A percentile compares a stretch with the other conserved stretches of the same genome.
Conservation (phyloP, 495 filamentous ascomycete genomes). For the Trichocladium uniseriatum region DNA sequence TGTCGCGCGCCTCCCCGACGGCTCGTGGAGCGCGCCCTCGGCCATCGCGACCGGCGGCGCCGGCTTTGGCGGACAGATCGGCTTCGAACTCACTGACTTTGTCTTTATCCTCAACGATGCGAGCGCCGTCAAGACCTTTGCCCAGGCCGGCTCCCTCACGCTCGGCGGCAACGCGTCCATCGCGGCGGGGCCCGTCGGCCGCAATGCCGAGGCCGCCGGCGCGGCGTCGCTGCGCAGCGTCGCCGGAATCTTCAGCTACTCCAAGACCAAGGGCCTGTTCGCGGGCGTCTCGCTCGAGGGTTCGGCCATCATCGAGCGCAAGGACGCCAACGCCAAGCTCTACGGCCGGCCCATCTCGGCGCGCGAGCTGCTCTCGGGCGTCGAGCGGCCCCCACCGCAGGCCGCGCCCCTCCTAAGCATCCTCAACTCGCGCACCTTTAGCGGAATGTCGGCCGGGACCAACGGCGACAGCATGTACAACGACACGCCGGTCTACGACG, state of each 20-base stretch:
- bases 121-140: constrained; percentile 86
- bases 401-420: constrained; percentile 78
- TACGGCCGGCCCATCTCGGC: constrained; percentile 78
- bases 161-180: constrained; percentile 95
- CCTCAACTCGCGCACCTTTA: constrained; percentile 75
- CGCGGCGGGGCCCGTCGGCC: constrained; percentile 84
- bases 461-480: constrained; percentile 76
- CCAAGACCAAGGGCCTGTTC: constrained; percentile 94
- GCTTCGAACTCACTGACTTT: constrained; percentile 95
- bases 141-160: constrained; percentile 81
- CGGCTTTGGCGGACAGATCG: constrained; percentile 94
- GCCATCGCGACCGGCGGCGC: constrained; percentile 86
- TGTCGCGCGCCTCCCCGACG: constrained; percentile 85
- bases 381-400: constrained; percentile 66
- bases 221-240: constrained; percentile 85
- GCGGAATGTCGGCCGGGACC: constrained; percentile 44
- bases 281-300: constrained; percentile 93
- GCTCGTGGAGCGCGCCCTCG: constrained; percentile 86
- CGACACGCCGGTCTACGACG: constrained; percentile 86
- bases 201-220: constrained; percentile 93
- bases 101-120: constrained; percentile 97
- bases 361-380: constrained; percentile 68
- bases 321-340: constrained; percentile 93
- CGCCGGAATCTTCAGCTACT: constrained; percentile 89
- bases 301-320: constrained; percentile 79